Evolutionary conservation across 2,329 filamentous ascomycete species (phyloP), one percentile per base, ranked within the genome.

Genomic region (Exophiala aquamarina): DNA sequence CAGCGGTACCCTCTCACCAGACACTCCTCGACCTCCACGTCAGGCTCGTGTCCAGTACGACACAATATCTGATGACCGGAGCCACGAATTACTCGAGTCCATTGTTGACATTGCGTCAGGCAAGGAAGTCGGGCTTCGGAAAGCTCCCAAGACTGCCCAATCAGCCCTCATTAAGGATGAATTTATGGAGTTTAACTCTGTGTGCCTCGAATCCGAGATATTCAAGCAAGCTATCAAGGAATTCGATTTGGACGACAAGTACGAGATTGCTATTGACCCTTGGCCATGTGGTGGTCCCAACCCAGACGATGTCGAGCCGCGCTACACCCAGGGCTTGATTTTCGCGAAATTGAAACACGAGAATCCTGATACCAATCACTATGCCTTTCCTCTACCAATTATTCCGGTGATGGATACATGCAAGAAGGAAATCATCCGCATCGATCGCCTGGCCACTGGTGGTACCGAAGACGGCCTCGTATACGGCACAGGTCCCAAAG

Each of bases 321-420:
- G 74, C 74, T 75, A 74, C 56, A 77, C 78, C 58, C 76, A 79
- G 59, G 73, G 72, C 1, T 61, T 80, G 4, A 76, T 74, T 56
- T 80, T 79, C 52, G 77, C 76, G 0, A 70, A 70, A 46, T 68
- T 60, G 4, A 62, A 65, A 41, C 72, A 62, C 44, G 69, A 69
- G 11, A 77, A 78, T 36, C 64, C 62, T 2, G 78, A 84, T 58
- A 75, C 78, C 2, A 85, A 85, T 55, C 79, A 83, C 59, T 84
- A 84, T 60, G 74, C 72, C 2, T 82, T 78, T 55, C 81, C 81
- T 2, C 65, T 84, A 10, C 78, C 78, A 4, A 70, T 81, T 44
- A 76, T 79, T 37, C 76, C 77, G 2, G 69, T 84, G 14, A 77
- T 84, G 73, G 78, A 84, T 53, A 72, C 75, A 26, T 65, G 70